Evolutionary conservation across 1,139 yeast genomes (phyloP).

Genomic region (Kluyveromyces sp.): DNA sequence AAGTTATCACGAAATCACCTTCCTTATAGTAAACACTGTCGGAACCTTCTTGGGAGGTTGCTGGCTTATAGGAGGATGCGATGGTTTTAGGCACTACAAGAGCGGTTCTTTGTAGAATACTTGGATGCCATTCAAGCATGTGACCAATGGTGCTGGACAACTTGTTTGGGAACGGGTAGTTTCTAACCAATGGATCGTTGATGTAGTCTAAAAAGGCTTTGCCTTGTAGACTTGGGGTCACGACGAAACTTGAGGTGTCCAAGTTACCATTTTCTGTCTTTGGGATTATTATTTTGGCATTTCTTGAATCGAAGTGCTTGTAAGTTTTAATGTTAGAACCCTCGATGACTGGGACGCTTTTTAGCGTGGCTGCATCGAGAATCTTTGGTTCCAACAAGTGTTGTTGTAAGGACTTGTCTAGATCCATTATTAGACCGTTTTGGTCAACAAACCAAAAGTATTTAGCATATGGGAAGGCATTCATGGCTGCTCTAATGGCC

Average conservation of each 20-base stretch:
- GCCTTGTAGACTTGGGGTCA: slow-evolving; percentile 57
- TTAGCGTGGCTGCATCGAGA: slow-evolving; percentile 50
- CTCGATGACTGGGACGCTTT: slow-evolving; percentile 62
- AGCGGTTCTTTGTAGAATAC: slow-evolving; percentile 60
- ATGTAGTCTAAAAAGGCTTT: slow-evolving; percentile 66
- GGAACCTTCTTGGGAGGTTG: slow-evolving; percentile 24
- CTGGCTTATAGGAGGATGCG: slow-evolving; percentile 36
- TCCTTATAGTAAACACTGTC: slow-evolving; percentile 36
- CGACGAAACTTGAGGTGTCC: slow-evolving; percentile 60
- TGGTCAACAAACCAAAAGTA: slow-evolving; percentile 83
- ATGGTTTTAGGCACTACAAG: slow-evolving; percentile 58
- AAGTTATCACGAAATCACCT: slow-evolving; percentile 59
- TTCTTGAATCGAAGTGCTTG: slow-evolving; percentile 46
- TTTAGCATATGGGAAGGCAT: slow-evolving; percentile 76
- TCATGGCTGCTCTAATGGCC: slow-evolving; percentile 67
- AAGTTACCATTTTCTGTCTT: slow-evolving; percentile 50
- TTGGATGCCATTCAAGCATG: slow-evolving; percentile 90
- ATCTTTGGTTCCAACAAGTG: slow-evolving; percentile 50
- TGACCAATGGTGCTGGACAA: slow-evolving; percentile 70
- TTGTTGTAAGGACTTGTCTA: slow-evolving; percentile 47
- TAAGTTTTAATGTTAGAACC: slow-evolving; percentile 65
- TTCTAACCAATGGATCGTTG: slow-evolving; percentile 61
- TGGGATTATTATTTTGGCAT: slow-evolving; percentile 53
- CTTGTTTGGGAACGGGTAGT: slow-evolving; percentile 52
- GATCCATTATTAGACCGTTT: slow-evolving; percentile 62